phyloP scores from a whole-genome alignment of 2,329 filamentous ascomycete genomes.

The Colletotrichum coccodes region DNA sequence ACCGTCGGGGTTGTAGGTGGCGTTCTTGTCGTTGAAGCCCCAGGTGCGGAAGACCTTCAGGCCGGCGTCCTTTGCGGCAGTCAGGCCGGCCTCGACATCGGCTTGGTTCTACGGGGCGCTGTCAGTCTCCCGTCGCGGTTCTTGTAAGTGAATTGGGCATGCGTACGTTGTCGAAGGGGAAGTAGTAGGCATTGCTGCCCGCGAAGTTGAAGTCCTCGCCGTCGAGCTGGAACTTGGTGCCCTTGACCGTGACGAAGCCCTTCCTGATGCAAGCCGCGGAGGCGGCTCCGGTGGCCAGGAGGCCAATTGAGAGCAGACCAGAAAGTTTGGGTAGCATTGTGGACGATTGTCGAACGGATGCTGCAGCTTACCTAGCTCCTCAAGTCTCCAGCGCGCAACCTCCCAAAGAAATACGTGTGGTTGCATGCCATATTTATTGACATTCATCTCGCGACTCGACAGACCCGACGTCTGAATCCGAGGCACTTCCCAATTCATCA shows the following conservation, averaged over 20 bases:
- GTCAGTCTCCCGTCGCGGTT: not conserved
- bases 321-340: slow-evolving; percentile 20
- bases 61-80: slow-evolving; percentile 57
- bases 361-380: not conserved
- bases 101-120: slow-evolving; percentile 50
- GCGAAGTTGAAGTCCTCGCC: slow-evolving; percentile 67
- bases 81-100: slow-evolving; percentile 57
- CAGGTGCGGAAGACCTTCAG: slow-evolving; percentile 65
- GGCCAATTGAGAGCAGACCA: slow-evolving; percentile 29
- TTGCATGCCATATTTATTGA: slow-evolving; percentile 20
- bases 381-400: not conserved
- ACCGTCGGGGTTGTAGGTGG: slow-evolving; percentile 54
- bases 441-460: not conserved
- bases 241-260: slow-evolving; percentile 61
- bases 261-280: slow-evolving; percentile 34
- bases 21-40: slow-evolving; percentile 68
- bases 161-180: slow-evolving; percentile 62
- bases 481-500: slow-evolving; percentile 11
- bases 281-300: slow-evolving; percentile 27
- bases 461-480: not conserved
- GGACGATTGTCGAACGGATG: not conserved
- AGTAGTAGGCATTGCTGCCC: slow-evolving; percentile 67
- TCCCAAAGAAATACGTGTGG: not conserved
- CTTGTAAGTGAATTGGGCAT: not conserved
- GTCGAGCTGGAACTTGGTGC: slow-evolving; percentile 61